Conservation (phyloP, 2,329 filamentous ascomycete genomes). For the Polytolypa hystricis region DNA sequence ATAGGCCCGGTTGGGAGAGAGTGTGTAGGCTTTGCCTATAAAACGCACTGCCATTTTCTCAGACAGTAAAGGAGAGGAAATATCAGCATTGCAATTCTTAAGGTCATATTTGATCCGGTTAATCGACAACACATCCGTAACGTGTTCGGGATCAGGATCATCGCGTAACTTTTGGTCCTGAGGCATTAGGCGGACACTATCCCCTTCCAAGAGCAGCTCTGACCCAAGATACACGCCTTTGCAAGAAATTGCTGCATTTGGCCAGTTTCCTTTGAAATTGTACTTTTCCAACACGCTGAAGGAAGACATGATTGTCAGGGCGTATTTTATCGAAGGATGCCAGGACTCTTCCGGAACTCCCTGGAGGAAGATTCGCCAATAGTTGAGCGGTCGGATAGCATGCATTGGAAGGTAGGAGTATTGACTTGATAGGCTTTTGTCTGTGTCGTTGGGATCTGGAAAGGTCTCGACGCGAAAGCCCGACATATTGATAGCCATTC, state of each 20-base stretch:
- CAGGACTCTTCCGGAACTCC: constrained; percentile 30
- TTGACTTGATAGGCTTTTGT: constrained; percentile 43
- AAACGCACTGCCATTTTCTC: constrained; percentile 39
- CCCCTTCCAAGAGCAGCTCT: constrained; percentile 45
- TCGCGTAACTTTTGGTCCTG: constrained; percentile 16
- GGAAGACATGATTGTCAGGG: constrained; percentile 42
- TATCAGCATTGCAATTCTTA: constrained; percentile 37
- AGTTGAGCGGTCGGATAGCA: constrained; percentile 43
- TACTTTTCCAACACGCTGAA: constrained; percentile 43
- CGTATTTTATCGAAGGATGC: constrained; percentile 45
- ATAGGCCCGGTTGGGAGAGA: constrained; percentile 18
- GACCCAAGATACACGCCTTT: constrained; percentile 46
- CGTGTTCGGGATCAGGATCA: constrained; percentile 13
- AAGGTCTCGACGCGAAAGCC: constrained; percentile 49
- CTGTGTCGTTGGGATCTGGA: constrained; percentile 38
- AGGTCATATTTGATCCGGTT: constrained; percentile 43
- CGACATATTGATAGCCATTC: constrained; percentile 36
- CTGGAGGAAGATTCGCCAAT: constrained; percentile 42
- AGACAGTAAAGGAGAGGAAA: constrained; percentile 35
- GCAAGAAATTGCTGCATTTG: constrained; percentile 41
- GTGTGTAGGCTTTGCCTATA: constrained; percentile 39
- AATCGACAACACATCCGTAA: constrained; percentile 44
- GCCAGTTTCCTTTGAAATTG: constrained; percentile 44
- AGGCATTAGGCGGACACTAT: constrained; percentile 42
- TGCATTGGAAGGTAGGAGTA: constrained; percentile 45